Evolutionary conservation across 805 yeast genomes (phyloP).

Genomic region (Saccharomycopsis synnaedendra): DNA sequence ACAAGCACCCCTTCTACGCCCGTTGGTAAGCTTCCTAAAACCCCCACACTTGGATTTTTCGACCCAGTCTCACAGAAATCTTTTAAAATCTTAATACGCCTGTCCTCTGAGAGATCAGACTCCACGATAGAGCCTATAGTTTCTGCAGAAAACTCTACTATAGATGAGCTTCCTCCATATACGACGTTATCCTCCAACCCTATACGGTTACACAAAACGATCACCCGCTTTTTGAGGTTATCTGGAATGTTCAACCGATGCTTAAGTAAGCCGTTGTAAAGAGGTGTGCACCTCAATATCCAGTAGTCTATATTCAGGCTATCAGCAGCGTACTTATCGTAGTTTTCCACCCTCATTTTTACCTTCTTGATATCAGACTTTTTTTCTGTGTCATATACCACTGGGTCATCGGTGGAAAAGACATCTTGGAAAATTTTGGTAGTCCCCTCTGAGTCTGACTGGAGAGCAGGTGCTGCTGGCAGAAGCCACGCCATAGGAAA

Average conservation of each 20-base stretch:
- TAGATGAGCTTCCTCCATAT: slow-evolving; percentile 56
- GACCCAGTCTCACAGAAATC: slow-evolving; percentile 24
- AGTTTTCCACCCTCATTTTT: neutral
- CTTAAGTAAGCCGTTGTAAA: slow-evolving; percentile 27
- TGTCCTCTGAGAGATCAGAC: neutral
- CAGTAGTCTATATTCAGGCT: slow-evolving; percentile 54
- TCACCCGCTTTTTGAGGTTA: slow-evolving; percentile 20
- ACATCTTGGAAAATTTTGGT: neutral
- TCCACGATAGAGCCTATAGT: slow-evolving; percentile 10
- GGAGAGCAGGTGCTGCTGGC: slow-evolving; percentile 27
- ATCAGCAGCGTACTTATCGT: slow-evolving; percentile 27
- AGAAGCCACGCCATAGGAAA: slow-evolving; percentile 87
- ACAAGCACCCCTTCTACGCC: slow-evolving; percentile 55
- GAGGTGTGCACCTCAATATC: slow-evolving; percentile 61
- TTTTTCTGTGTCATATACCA: neutral
- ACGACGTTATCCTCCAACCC: slow-evolving; percentile 65
- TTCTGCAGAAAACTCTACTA: slow-evolving; percentile 41
- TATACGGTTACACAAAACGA: slow-evolving; percentile 56
- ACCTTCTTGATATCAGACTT: neutral
- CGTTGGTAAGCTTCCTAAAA: slow-evolving; percentile 47
- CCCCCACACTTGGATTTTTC: slow-evolving; percentile 37
- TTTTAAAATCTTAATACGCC: neutral
- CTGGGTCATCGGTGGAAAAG: neutral
- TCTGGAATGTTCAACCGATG: neutral
- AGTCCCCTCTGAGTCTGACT: neutral